A percentile compares a stretch with the other conserved stretches of the same genome.
phyloP scores from a whole-genome alignment of 129 eudicot genomes.

The Centrapalus pauciflorus region DNA sequence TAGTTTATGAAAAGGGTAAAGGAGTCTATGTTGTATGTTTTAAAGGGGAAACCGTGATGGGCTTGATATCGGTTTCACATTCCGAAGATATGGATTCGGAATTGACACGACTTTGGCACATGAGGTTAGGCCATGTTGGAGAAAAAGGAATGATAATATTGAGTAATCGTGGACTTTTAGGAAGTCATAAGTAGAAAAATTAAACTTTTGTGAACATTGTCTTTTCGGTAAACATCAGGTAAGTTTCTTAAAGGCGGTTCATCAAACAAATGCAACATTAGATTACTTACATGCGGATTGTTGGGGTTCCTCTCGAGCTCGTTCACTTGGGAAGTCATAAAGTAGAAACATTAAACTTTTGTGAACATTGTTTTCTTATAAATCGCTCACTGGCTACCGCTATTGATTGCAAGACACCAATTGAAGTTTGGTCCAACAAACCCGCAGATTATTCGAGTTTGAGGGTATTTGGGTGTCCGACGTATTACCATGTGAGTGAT shows the following conservation, averaged over 20 bases:
- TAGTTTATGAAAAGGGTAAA: background rate
- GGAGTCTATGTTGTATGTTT: background rate
- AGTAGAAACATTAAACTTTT: too few relatives aligned
- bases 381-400: too few relatives aligned
- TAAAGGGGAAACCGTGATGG: background rate
- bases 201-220: constrained; percentile 7
- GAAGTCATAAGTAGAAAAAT: background rate
- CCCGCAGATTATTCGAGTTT: too few relatives aligned
- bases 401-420: too few relatives aligned
- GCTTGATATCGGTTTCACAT: background rate
- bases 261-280: background rate
- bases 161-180: background rate
- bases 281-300: background rate
- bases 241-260: background rate
- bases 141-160: background rate
- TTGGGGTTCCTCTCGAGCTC: constrained; percentile 1
- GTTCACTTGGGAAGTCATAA: background rate
- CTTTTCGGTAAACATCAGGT: background rate
- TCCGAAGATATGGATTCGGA: background rate
- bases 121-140: background rate
- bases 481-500: too few relatives aligned
- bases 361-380: too few relatives aligned
- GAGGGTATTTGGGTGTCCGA: too few relatives aligned
- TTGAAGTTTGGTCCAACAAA: too few relatives aligned
- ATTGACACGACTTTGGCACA: constrained; percentile 7